Evolutionary conservation across 2,329 filamentous ascomycete species (phyloP), one percentile per base, ranked within the genome.

Genomic region (Colletotrichum tabaci): DNA sequence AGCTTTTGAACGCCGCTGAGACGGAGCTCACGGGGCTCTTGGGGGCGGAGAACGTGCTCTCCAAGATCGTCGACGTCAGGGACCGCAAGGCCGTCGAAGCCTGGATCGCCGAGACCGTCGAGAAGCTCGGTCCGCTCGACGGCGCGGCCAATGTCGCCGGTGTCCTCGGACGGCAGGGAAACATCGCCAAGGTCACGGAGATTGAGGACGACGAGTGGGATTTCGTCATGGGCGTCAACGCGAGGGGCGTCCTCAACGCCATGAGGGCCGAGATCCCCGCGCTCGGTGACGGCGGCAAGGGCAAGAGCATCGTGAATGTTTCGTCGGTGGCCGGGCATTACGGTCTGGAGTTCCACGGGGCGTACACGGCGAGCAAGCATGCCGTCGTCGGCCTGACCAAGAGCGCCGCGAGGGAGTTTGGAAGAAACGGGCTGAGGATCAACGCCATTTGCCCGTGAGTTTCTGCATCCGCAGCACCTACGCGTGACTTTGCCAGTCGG

Each of bases 171-270:
- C 67, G 60, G 18, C 66, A 70, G 57, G 50, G 61, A 26, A 71
- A 75, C 21, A 50, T 52, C 0, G 61, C 60, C 4, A 58, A 60
- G 8, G 66, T 79, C 50, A 72, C 74, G 2, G 75, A 80, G 18
- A 72, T 82, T 23, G 78, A 77, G 0, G 80, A 85, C 23, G 79
- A 82, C 0, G 79, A 83, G 26, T 87, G 83, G 84, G 80, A 84
- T 50, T 77, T 77, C 38, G 77, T 84, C 18, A 76, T 87, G 64
- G 74, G 76, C 2, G 82, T 87, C 12, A 88, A 88, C 74, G 70
- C 83, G 9, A 81, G 76, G 9, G 87, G 88, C 6, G 77, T 85
- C 38, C 86, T 88, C 77, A 84, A 87, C 61, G 88, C 85, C 69
- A 71, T 90, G 69, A 79, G 85, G 18, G 84, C 85, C n/a, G 76